Conservation (phyloP, 768 basidiomycete genomes). For the Floccularia luteovirens region DNA sequence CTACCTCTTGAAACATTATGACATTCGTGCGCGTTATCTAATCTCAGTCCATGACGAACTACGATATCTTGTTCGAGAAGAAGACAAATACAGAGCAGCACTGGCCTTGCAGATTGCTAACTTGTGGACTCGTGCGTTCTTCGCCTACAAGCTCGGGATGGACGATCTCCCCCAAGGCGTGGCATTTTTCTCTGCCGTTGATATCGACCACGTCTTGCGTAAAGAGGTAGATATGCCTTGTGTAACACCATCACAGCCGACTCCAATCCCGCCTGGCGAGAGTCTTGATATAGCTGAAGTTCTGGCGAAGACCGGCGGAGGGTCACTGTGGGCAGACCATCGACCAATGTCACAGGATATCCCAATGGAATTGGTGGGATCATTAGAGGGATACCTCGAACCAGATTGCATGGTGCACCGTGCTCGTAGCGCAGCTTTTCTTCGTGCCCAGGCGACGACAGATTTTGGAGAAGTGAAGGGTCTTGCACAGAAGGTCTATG, state of each 20-base stretch:
- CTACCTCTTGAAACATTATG: slow-evolving; percentile 71
- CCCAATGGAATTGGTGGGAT: slow-evolving; percentile 39
- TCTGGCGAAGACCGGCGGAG: slow-evolving; percentile 62
- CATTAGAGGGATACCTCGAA: slow-evolving; percentile 39
- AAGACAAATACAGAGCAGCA: slow-evolving; percentile 85
- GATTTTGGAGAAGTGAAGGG: slow-evolving; percentile 67
- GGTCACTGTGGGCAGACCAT: slow-evolving; percentile 57
- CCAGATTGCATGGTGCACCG: slow-evolving; percentile 64
- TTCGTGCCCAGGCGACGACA: slow-evolving; percentile 70
- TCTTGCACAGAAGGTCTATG: slow-evolving; percentile 47
- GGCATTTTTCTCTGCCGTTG: slow-evolving; percentile 96
- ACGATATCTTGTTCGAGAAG: slow-evolving; percentile 85
- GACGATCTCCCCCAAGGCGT: slow-evolving; percentile 93
- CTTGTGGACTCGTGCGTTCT: slow-evolving; percentile 88
- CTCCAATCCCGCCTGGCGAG: slow-evolving; percentile 81
- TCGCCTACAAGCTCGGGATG: slow-evolving; percentile 91
- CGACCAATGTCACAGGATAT: slow-evolving; percentile 37
- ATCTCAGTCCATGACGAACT: slow-evolving; percentile 98
- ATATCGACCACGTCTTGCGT: slow-evolving; percentile 82
- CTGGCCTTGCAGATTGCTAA: slow-evolving; percentile 94
- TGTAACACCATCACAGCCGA: slow-evolving; percentile 86
- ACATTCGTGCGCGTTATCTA: slow-evolving; percentile 86
- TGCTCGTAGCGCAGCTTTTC: slow-evolving; percentile 53
- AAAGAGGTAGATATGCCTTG: slow-evolving; percentile 98
- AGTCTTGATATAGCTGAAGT: slow-evolving; percentile 64